These are phyloP conservation scores for Rhynchospora breviuscula DNA, from an alignment of 176 grass and related monocot genomes.

Conservation along the genomic window DNA sequence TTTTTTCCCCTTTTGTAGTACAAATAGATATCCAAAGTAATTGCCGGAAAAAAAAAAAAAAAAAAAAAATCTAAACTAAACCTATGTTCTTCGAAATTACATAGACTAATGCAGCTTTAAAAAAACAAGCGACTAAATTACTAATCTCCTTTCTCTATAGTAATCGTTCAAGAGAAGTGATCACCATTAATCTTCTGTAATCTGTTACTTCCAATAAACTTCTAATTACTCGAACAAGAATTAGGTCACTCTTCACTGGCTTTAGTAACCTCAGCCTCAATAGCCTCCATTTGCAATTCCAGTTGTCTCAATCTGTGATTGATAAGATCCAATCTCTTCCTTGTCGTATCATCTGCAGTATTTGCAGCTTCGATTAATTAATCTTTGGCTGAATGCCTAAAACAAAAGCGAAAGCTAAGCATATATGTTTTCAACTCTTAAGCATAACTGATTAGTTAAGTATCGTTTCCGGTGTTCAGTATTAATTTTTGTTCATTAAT, in stretches of 20 bases:
- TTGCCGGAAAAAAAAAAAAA: background rate
- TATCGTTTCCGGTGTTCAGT: no score
- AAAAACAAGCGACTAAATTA: background rate
- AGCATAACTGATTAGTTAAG: no score
- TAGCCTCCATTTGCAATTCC: constrained; percentile 79
- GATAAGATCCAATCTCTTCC: constrained; percentile 51
- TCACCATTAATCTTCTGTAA: background rate
- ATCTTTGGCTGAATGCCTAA: background rate
- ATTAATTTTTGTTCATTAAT: no score
- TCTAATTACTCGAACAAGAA: background rate
- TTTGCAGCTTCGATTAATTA: background rate
- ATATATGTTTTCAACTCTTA: background rate
- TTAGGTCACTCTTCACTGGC: constrained; percentile 22
- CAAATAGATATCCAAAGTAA: background rate
- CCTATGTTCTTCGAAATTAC: background rate
- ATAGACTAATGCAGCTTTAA: background rate
- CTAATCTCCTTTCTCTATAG: background rate
- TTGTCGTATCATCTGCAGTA: constrained; percentile 48
- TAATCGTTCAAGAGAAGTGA: background rate
- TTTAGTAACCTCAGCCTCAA: constrained; percentile 68
- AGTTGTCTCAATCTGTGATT: constrained; percentile 54
- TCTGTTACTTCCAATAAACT: background rate
- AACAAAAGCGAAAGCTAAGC: background rate
- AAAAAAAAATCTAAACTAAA: background rate
- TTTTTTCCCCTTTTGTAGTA: background rate